Evolutionary conservation across 176 grass and related monocot species (phyloP).

Genomic region (Oryza nivara): DNA sequence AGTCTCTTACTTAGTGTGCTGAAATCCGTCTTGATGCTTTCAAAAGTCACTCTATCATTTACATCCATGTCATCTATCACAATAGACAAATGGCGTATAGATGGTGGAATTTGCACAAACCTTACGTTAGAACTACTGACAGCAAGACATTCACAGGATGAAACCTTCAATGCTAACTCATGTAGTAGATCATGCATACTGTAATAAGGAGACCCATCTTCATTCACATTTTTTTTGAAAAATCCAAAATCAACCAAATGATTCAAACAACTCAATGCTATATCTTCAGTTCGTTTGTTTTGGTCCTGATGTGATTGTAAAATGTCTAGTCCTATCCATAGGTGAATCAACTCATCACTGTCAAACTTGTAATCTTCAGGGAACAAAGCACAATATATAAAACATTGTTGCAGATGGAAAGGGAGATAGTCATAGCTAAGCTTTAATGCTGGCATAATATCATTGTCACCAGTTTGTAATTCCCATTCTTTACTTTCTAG

Average conservation of each 20-base stretch:
- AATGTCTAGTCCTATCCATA: constrained; percentile 41
- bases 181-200: constrained; percentile 34
- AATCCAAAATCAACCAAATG: background rate
- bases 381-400: constrained; percentile 30
- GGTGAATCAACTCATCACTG: background rate
- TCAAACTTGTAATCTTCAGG: constrained; percentile 25
- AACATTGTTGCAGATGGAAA: constrained; percentile 33
- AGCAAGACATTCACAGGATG: constrained; percentile 33
- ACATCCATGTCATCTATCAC: background rate
- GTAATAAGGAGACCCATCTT: background rate
- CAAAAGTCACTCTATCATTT: background rate
- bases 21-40: background rate
- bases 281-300: background rate
- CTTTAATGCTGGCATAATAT: constrained; percentile 40
- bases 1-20: background rate
- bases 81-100: constrained; percentile 37
- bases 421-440: constrained; percentile 42
- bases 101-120: background rate
- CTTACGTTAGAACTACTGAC: background rate
- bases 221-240: background rate
- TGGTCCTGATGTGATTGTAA: background rate
- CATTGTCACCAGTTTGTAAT: background rate
- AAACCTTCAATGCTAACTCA: constrained; percentile 23
- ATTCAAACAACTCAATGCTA: background rate
- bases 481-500: constrained; percentile 37